phyloP scores from a whole-genome alignment of 805 yeast species.

The Starmera caribaea region DNA sequence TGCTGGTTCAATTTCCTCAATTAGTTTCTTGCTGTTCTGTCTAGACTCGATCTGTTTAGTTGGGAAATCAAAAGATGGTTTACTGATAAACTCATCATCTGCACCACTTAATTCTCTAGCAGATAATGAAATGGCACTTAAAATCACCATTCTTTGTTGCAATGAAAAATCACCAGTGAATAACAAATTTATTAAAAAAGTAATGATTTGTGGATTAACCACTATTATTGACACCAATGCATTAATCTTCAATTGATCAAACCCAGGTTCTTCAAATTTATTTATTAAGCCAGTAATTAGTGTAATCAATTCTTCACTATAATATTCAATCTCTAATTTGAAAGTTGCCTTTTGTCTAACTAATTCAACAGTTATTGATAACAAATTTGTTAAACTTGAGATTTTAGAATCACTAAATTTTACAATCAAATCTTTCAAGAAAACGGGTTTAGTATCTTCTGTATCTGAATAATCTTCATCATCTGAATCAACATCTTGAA shows the following conservation, averaged over 20 bases:
- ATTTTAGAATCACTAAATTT: slow-evolving; percentile 39
- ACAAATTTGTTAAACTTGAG: slow-evolving; percentile 29
- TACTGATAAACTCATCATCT: slow-evolving; percentile 38
- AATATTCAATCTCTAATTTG: slow-evolving; percentile 51
- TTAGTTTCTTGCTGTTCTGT: neutral
- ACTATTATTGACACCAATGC: slow-evolving; percentile 57
- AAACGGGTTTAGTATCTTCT: slow-evolving; percentile 47
- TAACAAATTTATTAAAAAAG: slow-evolving; percentile 31
- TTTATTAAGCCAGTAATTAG: slow-evolving; percentile 46
- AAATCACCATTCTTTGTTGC: slow-evolving; percentile 61
- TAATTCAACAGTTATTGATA: slow-evolving; percentile 41
- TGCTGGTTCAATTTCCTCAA: slow-evolving; percentile 12
- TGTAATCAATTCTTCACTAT: slow-evolving; percentile 44
- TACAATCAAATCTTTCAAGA: slow-evolving; percentile 59
- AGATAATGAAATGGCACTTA: slow-evolving; percentile 60
- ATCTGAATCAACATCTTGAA: slow-evolving; percentile 23
- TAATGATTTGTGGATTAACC: slow-evolving; percentile 37
- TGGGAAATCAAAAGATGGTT: slow-evolving; percentile 26
- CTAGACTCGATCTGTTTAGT: slow-evolving; percentile 20
- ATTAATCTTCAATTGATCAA: slow-evolving; percentile 57
- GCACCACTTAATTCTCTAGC: slow-evolving; percentile 65
- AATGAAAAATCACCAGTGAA: slow-evolving; percentile 71
- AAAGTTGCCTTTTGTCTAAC: slow-evolving; percentile 53
- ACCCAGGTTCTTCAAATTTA: slow-evolving; percentile 43
- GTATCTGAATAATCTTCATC: slow-evolving; percentile 18